Conservation (phyloP, 805 yeast species). For the Ogataea pini region DNA sequence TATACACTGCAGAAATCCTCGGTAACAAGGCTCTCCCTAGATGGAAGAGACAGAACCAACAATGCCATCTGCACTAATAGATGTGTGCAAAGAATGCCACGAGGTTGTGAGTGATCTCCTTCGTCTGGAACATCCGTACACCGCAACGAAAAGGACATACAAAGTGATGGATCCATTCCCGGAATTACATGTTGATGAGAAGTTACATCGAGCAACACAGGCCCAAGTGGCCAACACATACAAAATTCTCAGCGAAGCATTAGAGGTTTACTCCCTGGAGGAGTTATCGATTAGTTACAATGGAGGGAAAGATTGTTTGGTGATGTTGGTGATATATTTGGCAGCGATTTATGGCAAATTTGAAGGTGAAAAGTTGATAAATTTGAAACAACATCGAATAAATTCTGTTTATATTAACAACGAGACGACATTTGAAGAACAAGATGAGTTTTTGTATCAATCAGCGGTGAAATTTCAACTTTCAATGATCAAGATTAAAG, state of each 20-base stretch:
- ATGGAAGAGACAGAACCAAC: background rate
- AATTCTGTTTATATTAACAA: slow-evolving; percentile 74
- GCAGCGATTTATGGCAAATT: slow-evolving; percentile 44
- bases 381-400: slow-evolving; percentile 26
- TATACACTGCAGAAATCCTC: background rate
- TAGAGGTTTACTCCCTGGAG: slow-evolving; percentile 32
- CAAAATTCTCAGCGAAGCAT: slow-evolving; percentile 19
- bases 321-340: slow-evolving; percentile 73
- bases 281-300: slow-evolving; percentile 83
- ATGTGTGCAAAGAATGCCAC: slow-evolving; percentile 27
- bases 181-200: slow-evolving; percentile 14
- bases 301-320: slow-evolving; percentile 97
- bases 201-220: slow-evolving; percentile 27
- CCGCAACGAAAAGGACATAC: slow-evolving; percentile 2
- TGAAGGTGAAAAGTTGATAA: slow-evolving; percentile 17
- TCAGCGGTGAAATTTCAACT: slow-evolving; percentile 60
- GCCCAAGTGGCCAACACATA: slow-evolving; percentile 27
- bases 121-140: slow-evolving; percentile 14
- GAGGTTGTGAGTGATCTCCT: slow-evolving; percentile 19
- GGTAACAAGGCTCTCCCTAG: too few relatives aligned
- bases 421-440: slow-evolving; percentile 69
- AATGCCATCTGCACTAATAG: slow-evolving; percentile 20
- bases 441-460: slow-evolving; percentile 61
- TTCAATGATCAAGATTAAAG: slow-evolving; percentile 43
- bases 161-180: slow-evolving; percentile 15